Evolutionary conservation across 192 early-diverging fungal species (phyloP).

Genomic region (Coemansia sp.): DNA sequence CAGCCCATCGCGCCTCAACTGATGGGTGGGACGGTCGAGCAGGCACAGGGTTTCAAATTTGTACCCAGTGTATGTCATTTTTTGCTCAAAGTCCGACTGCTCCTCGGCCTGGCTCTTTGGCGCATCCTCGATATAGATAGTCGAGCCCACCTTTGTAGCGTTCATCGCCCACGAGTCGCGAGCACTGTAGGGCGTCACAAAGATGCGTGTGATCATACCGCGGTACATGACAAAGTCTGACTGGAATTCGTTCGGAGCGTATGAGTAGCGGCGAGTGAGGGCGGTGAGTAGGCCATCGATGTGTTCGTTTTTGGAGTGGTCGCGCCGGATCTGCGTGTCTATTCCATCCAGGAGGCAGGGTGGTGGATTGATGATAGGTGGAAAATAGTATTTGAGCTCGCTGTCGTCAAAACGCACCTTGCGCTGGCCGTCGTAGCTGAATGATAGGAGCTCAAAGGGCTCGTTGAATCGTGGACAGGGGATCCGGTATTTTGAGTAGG

Average conservation of each 20-base stretch:
- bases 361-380: slow-evolving; percentile 16
- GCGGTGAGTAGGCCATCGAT: slow-evolving; percentile 78
- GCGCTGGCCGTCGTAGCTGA: slow-evolving; percentile 62
- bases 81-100: slow-evolving; percentile 55
- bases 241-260: slow-evolving; percentile 27
- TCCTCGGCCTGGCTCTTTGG: slow-evolving; percentile 49
- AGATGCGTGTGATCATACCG: slow-evolving; percentile 86
- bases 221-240: slow-evolving; percentile 67
- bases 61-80: slow-evolving; percentile 88
- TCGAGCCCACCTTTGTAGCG: slow-evolving; percentile 58
- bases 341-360: slow-evolving; percentile 65
- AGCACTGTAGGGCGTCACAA: slow-evolving; percentile 72
- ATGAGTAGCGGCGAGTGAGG: slow-evolving; percentile 35
- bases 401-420: slow-evolving; percentile 58
- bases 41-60: slow-evolving; percentile 81
- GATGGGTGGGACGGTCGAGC: slow-evolving; percentile 55
- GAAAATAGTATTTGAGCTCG: slow-evolving; percentile 40
- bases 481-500: slow-evolving; percentile 41
- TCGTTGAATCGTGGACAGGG: slow-evolving; percentile 55
- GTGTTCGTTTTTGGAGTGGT: slow-evolving; percentile 62
- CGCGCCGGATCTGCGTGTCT: slow-evolving; percentile 66
- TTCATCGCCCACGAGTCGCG: slow-evolving; percentile 83
- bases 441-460: slow-evolving; percentile 65
- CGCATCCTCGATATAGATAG: slow-evolving; percentile 82
- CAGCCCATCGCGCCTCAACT: slow-evolving; percentile 16